Evolutionary conservation across 805 yeast species (phyloP), one percentile per base, ranked within the genome.

Genomic region (Nakazawaea wyomingensis): DNA sequence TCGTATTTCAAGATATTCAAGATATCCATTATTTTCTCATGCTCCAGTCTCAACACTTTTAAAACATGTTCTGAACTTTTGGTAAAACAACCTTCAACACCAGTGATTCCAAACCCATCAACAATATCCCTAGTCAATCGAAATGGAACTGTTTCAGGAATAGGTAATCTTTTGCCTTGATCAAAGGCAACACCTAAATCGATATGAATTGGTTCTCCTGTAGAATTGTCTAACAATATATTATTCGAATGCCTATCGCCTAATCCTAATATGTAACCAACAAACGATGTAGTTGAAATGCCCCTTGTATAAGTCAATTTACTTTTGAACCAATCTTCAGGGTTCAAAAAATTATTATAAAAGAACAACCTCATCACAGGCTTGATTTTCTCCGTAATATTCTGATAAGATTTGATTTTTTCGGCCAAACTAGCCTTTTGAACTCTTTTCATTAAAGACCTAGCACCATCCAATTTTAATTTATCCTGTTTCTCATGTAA

Each of bases 131-230:
- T 68, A 0, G 98, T 87, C 28, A 95, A 65, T 48, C 99, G 65
- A 57, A 93, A 95, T 4, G 99, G 99, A 5, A 95, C 96, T 0
- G 85, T 72, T 55, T 93, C 99, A 0, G 99, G 99, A 7, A 91
- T 76, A 0, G 91, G 82, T 31, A 93, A 66, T 11, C 80, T 63
- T 52, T 76, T 80, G 0, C 98, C 99, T 54, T 89, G 96, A 59
- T 93, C 99, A 65, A 93, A 93, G 0, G 98, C 95, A 35, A 93
- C 90, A 0, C 99, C 99, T 14, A 93, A 65, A 60, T 93, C 99
- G 51, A 93, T 95, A 58, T 95, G 99, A 20, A 93, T 81, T 0
- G 96, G 95, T 53, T 90, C 96, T 0, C 98, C 98, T 0, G 86
- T 73, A n/a, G 59, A 55, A 38, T 71, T 69, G 59, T 93, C 97